Evolutionary conservation across 1,284 basidiomycete species (phyloP), one percentile per base, ranked within the genome.

Genomic region (Phellinidium pouzarii): DNA sequence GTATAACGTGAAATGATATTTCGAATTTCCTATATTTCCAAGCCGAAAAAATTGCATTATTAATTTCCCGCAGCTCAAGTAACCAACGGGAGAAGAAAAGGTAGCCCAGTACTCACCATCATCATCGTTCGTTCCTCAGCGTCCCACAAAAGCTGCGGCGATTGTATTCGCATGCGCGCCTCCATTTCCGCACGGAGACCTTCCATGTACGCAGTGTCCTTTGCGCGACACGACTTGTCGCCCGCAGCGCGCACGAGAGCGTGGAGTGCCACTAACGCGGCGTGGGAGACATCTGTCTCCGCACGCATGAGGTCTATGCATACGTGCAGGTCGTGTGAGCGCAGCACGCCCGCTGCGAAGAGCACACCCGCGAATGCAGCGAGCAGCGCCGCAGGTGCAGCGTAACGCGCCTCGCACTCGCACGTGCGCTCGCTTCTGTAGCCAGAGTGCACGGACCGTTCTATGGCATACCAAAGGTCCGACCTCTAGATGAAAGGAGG

Each of bases 241-340:
- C 46, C 46, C 19, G 46, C 46, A 17, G 14, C 19, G 5, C 8
- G 11, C 3, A 48, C 23, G 22, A 48, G 46, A 11, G 34, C 46
- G 20, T 25, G 46, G 8, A 48, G 46, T 2, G 46, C 29, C 4
- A 22, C 27, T 19, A 48, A 20, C 14, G 46, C 46, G 34, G 34
- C 12, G 25, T 17, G 37, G 1, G 46, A 22, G 8, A 36, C n/a
- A 19, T 20, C 25, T 3, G 46, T 14, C 34, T 20, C 37, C 8
- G 4, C 31, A 14, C 46, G 46, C 31, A 48, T 20, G 34, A n/a
- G 25, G 46, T 38, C 46, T 31, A 48, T 38, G 25, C 46, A 48
- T 11, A 20, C 31, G 6, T 38, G 46, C 20, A 48, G 23, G 46
- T 48, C 46, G 34, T 17, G 34, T 9, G 31, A n/a, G 25, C 37